Base-by-base conservation (phyloP, 2,329 filamentous ascomycete genomes). In the Cercospora citrullina region DNA sequence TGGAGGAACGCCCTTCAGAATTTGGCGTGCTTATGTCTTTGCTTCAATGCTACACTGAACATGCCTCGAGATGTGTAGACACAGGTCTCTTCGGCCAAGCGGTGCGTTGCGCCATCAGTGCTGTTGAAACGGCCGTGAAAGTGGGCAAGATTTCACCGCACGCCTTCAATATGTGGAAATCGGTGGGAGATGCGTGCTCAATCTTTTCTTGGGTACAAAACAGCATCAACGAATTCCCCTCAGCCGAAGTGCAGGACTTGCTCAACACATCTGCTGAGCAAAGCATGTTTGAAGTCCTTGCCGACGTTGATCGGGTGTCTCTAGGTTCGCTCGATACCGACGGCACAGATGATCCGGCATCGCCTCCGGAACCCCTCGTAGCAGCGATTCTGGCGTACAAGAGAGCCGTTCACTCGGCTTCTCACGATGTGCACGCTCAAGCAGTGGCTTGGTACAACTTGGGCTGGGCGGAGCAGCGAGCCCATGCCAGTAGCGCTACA, bases 381-480 rank as follows among this genome's bases (percentile, higher is more conserved):
- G 89, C 87, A 65, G 71, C 80, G 0, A 91, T 98, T 30, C 82
- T 98, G 18, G 91, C 92, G 5, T 92, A 96, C 78, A 99, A 98
- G 78, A 87, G 92, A 71, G 93, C 93, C 7, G 89, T 98, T 14
- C 82, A 91, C 72, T 86, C 89, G 45, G 90, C 90, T 16, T 82
- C 88, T 0, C 83, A 89, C 67, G 94, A 99, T 75, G 78, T 87
- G 7, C 92, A 97, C 77, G 94, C 94, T 3, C 94, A 96, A 79
- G 92, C 95, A 1, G 92, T 98, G n/a, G 92, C 94, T 0, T 95
- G 94, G 86, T 99, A 97, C 80, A 99, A 99, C 75, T 84, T 99
- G 18, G 95, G 95, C 51, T 98, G 94, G 92, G 91, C 92, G 1
- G 95, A 99, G 78, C 89, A 95, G 77, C 87, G 90, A 55, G 91